Base-by-base conservation (phyloP, 169 alveolate genomes). In the Besnoitia besnoiti region DNA sequence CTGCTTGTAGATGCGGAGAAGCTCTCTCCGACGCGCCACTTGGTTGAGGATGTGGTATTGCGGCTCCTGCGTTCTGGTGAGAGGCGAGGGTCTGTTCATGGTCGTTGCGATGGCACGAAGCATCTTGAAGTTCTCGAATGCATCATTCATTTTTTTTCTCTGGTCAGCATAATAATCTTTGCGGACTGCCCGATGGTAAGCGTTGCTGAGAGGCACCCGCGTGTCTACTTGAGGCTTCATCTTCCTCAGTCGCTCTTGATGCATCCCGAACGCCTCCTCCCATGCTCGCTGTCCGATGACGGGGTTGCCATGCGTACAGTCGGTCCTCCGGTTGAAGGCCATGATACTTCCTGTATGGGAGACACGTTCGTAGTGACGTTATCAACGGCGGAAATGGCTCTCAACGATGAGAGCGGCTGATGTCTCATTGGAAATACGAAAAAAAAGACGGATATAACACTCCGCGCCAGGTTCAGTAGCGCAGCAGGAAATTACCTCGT, bases 261-360 rank as follows among this genome's bases (percentile, higher is more conserved):
- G 94, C 88, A 82, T 33, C 47, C 61, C 84, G 12, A 82, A 89
- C 80, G 59, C 91, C 44, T 42, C 24, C 40, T 85, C 39, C 91
- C 94, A 40, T 37, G 91, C 94, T 16, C 94, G 87, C 30, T 62
- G 82, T 37, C 94, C 91, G 62, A 91, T 89, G 35, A 77, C 55
- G 35, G 94, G 94, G 89, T 91, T 91, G 39, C 94, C 94, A 80
- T 91, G 94, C 39, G 94, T 91, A 42, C 94, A 91, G 82, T 91
- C 94, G 30, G 94, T 82, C 44, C 94, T 91, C 33, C 73, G 91
- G 87, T 91, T 91, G 27, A 77, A 42, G 87, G 87, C 87, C 87
- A 77, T 77, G 73, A 24, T 55, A 27, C 27, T 55, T 4, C 73
- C 73, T 49, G 24, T 49, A 27, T 55, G 73, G 35, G 27, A 21